Evolutionary conservation across 2,329 filamentous ascomycete species (phyloP), one percentile per base, ranked within the genome.

Genomic region (Biscogniauxia sp.): DNA sequence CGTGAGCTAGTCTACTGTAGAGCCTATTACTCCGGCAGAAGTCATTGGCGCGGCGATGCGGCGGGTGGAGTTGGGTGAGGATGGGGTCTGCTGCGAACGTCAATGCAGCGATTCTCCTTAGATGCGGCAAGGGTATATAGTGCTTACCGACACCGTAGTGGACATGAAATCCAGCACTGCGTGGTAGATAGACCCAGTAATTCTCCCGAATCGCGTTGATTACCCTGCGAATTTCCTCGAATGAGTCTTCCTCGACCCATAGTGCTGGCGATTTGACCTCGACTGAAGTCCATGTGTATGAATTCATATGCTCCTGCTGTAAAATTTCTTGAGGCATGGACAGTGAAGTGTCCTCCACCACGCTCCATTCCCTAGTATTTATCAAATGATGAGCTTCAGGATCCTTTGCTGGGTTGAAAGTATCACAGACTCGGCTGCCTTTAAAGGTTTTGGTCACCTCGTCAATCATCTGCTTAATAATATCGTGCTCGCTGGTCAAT

Each of bases 251-350:
- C 0, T 64, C 66, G 1, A 57, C 65, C 32, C 54, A 69, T 0
- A 71, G 52, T 0, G 68, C 65, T 3, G 69, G 69, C 0, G 69
- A 66, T 1, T 49, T 37, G 1, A 70, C 26, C 49, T 70, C 68
- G 0, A 65, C 8, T 0, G 60, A 11, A 2, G 32, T 2, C 62
- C 63, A 71, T 0, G 0, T 0, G 28, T 64, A 64, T 1, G 52
- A 2, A 1, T 5, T 1, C 25, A 61, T 25, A 7, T 49, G 11
- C 1, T 9, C 7, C 11, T 59, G 55, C 1, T 8, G 9, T 1
- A 8, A 5, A 13, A 54, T 2, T 1, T 25, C 19, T 13, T 6
- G 3, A 9, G 49, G 20, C 13, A 59, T 0, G 0, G 4, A 1
- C 1, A 64, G 58, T 17, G 55, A 56, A 1, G 15, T 0, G 11